phyloP scores from a whole-genome alignment of 129 eudicot species.

The Chrysanthemum makinoi region DNA sequence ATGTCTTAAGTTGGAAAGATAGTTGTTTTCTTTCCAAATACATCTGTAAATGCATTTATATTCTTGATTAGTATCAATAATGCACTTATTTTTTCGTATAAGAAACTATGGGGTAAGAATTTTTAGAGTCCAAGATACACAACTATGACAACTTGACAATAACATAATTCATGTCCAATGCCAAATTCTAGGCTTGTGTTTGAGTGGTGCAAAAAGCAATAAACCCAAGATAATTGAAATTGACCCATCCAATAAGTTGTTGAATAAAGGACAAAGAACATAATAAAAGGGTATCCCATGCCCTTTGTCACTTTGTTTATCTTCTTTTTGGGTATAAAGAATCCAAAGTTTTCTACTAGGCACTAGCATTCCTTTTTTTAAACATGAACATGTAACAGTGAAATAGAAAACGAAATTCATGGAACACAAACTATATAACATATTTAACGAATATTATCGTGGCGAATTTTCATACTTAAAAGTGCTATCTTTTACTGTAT shows the following conservation, averaged over 20 bases:
- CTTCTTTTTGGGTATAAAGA: slow-evolving; percentile 14
- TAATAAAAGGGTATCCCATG: slow-evolving; percentile 37
- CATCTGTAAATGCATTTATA: not conserved
- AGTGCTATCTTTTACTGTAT: too few relatives aligned
- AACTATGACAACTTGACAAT: slow-evolving; percentile 6
- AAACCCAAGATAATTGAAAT: slow-evolving; percentile 20
- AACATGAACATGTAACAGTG: not conserved
- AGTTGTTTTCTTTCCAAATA: not conserved
- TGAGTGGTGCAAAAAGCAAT: slow-evolving; percentile 34
- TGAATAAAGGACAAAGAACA: slow-evolving; percentile 33
- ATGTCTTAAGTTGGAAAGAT: too few relatives aligned
- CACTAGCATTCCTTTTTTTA: too few relatives aligned
- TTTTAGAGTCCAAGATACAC: slow-evolving; percentile 20
- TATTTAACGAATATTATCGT: not conserved
- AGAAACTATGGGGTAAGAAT: not conserved
- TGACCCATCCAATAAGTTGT: slow-evolving; percentile 16
- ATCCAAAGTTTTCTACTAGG: slow-evolving; percentile 23
- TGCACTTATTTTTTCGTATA: not conserved
- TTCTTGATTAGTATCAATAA: not conserved
- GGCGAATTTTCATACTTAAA: too few relatives aligned
- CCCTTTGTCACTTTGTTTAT: slow-evolving; percentile 19
- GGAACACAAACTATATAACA: not conserved
- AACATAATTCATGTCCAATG: slow-evolving; percentile 16
- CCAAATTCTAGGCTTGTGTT: slow-evolving; percentile 26
- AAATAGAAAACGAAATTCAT: not conserved